phyloP scores from a whole-genome alignment of 2,329 filamentous ascomycete genomes.

The Ceratocystiopsis sp. region DNA sequence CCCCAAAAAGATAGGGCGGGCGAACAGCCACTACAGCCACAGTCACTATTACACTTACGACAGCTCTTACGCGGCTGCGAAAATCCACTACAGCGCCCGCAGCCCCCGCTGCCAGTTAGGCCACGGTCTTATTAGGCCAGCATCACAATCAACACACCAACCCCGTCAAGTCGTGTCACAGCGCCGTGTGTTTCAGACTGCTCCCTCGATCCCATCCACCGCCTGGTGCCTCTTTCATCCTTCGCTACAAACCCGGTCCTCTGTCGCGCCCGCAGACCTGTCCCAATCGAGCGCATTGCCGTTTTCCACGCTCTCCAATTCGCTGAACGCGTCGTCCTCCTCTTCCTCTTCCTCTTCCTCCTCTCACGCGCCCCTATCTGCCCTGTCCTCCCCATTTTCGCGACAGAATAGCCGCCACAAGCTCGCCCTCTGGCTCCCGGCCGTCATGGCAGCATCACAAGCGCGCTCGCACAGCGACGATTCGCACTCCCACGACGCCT shows the following conservation, averaged over 20 bases:
- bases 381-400: constrained; percentile 1
- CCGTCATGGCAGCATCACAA: constrained; percentile 12
- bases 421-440: constrained; percentile 11
- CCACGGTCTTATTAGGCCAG: not conserved
- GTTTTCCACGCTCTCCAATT: constrained; percentile 7
- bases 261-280: not conserved
- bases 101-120: too few species aligned
- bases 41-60: too few species aligned
- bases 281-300: not conserved
- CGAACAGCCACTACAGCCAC: too few species aligned
- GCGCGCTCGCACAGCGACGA: constrained; percentile 23
- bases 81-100: too few species aligned
- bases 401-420: constrained; percentile 6
- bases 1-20: too few species aligned
- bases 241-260: constrained; percentile 2
- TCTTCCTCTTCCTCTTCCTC: constrained; percentile 2
- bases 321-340: constrained; percentile 2
- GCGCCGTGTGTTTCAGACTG: constrained; percentile 16
- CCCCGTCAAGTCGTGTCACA: constrained; percentile 10
- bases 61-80: too few species aligned
- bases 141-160: not conserved
- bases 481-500: constrained; percentile 27
- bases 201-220: not conserved
- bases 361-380: not conserved
- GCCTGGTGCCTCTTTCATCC: constrained; percentile 5